Base-by-base conservation (phyloP, 257 asterid species). In the Ilex aquifolium region DNA sequence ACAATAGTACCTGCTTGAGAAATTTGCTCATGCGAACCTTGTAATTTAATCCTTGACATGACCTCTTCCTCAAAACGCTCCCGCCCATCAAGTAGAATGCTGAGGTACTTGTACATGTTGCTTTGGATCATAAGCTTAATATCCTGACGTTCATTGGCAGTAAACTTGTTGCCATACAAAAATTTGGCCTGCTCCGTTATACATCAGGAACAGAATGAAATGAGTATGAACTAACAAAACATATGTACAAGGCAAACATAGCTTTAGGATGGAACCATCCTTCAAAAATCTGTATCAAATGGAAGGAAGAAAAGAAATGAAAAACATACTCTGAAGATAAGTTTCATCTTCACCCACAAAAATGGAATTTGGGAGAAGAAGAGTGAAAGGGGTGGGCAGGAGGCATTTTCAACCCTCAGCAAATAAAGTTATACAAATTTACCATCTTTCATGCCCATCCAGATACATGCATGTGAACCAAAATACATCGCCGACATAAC, bases 41-140 rank as follows among this genome's bases (percentile, higher is more conserved):
- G 70, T 42, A 61, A 63, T 10, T 59, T 73, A 53, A 65, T 65
- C 30, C 68, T 77, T 62, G 77, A 80, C 44, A 91, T 27, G 49
- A 82, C 83, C 75, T 91, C 95, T 78, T 88, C 97, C 74, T 91
- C 97, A 64, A 91, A 91, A 56, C 87, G 95, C 76, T 91, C 98
- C 13, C 98, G 85, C n/a, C 93, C 95, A 59, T 91, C 98, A 29
- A 91, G 98, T 49, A 88, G 81, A 80, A 91, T 79, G 72, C 98
- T 91, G 65, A 91, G 87, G 66, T 88, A 91, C 69, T 75, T 88
- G 82, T 91, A 91, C 85, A 88, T 69, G 76, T 86, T 91, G 82
- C 98, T 88, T 76, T 91, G 98, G 57, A 91, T 88, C 95, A 91
- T 86, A 66, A 88, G 88, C 84, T 91, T 91, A 68, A 91, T 88